Base-by-base conservation (phyloP, 2,329 filamentous ascomycete species). In the Phialophora expanda region DNA sequence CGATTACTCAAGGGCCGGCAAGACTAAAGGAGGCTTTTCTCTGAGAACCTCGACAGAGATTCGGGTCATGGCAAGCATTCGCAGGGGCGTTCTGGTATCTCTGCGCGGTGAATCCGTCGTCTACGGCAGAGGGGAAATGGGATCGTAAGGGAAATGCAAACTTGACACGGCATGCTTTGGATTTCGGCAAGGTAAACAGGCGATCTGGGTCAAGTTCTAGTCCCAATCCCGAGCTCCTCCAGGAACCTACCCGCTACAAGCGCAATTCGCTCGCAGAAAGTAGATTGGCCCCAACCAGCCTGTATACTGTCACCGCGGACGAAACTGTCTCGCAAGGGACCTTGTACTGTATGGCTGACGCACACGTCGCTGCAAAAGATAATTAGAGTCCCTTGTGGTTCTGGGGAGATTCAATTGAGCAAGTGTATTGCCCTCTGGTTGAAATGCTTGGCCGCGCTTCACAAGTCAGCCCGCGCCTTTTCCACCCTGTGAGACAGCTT, bases 1-100 rank as follows among this genome's bases (percentile, higher is more conserved):
- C 87, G 95, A 79, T 88, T 99, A 88, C 85, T 99, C 80, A 98
- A 98, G 88, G 93, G 93, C 77, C 89, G 93, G 84, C 94, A 98
- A 84, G 94, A 98, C 79, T 93, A 92, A n/a, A 7, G 14, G 32
- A 58, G 8, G n/a, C 24, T 17, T 20, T 6, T 28, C 14, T 57
- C 55, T 20, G 32, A 38, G 55, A 32, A 56, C 11, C 3, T 56
- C n/a, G 28, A 30, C 34, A 30, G 14, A 44, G 17, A 22, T 22
- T 44, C 55, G 24, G 6, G 32, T 28, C 20, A 26, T 57, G 22
- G 12, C 55, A 41, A 41, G 30, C 53, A 55, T 51, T 51, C 14
- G 48, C 48, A 55, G 28, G 22, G 28, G 28, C 28, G 26, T 55
- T 55, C 24, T 55, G 53, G 53, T 34, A 28, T 32, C 53, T 55